Evolutionary conservation across 2,329 filamentous ascomycete species (phyloP), one percentile per base, ranked within the genome.

Genomic region (Phyllachora maydis): DNA sequence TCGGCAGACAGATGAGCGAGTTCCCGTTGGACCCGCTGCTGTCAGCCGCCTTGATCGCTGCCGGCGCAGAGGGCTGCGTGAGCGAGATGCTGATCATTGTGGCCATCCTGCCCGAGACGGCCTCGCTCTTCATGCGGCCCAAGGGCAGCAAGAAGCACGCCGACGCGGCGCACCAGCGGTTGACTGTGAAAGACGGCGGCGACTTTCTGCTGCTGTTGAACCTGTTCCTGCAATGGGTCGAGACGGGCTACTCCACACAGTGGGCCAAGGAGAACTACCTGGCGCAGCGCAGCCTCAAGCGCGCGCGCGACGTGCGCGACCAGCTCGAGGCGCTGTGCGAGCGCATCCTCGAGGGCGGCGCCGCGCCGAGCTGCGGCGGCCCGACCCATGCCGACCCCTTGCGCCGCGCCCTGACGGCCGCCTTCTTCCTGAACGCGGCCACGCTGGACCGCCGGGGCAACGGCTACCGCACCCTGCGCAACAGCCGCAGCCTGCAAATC

Each of bases 141-240:
- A 92, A 93, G 43, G 83, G 98, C 50, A 93, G 95, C 56, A 92
- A 92, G 45, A 74, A 93, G 14, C 79, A 93, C 39, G 88, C 88
- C 8, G 85, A 98, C 45, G 79, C 76, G 30, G 88, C 88, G 0
- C 70, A 82, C 9, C 73, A 75, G 17, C 68, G 85, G 2, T 95
- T 95, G 49, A 91, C 81, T 0, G 58, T 85, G 42, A 79, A 81
- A 36, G 82, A 90, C 30, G 83, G 83, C 17, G 88, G 88, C 19
- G 88, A 98, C 42, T 78, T 92, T 37, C 44, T 88, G 4, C 82
- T 79, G 0, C 63, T 91, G 2, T 65, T 95, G 22, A 92, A 92
- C 39, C 74, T 98, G 36, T 98, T 74, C 70, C 85, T 88, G 37
- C 78, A 92, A 44, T 98, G 82, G 76, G 78, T 83, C 2, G 85